Base-by-base conservation (phyloP, 208 protist genomes). In the Vickermania ingenoplastis region DNA sequence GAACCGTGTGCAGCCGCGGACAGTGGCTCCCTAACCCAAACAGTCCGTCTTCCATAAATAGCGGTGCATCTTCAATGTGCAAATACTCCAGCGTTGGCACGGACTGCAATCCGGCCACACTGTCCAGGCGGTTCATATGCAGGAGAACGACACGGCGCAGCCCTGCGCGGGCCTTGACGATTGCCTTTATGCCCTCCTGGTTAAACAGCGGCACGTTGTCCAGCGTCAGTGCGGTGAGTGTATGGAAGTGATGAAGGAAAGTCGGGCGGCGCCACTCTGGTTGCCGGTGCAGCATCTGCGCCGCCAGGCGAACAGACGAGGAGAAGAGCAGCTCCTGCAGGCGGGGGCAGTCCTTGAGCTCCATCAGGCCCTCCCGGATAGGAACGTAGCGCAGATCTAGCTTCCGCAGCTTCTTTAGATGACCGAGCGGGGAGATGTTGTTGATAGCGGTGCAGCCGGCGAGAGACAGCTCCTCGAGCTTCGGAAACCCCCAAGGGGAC, bases 291-390 rank as follows among this genome's bases (percentile, higher is more conserved):
- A 13, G 13, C 50, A 54, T 54, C 24, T 54, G 13, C 24, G 13
- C 50, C 5, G 13, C 21, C 13, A 26, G 24, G 5, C 13, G 50
- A 5, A 26, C n/a, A 5, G 50, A 28, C 13, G 24, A 54, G n/a
- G 50, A 17, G 24, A 54, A 26, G 24, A 27, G 50, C 21, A 54
- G 23, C 23, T 54, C 21, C 50, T 54, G n/a, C n/a, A 54, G 50
- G n/a, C 50, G 50, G 7, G 13, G 50, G 50, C 50, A 54, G 50
- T 54, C 7, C 23, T 25, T 5, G n/a, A 54, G 50, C 23, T 17
- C 13, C 24, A 13, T 17, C n/a, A 54, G 50, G 5, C 50, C 50
- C 13, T 54, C 50, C 7, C 50, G 50, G 50, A 54, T 54, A 17
- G 24, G 50, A 13, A 25, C 50, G 22, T 27, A 17, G 24, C 50